phyloP scores from a whole-genome alignment of 768 basidiomycete species.

The Rhizopogon rudus region DNA sequence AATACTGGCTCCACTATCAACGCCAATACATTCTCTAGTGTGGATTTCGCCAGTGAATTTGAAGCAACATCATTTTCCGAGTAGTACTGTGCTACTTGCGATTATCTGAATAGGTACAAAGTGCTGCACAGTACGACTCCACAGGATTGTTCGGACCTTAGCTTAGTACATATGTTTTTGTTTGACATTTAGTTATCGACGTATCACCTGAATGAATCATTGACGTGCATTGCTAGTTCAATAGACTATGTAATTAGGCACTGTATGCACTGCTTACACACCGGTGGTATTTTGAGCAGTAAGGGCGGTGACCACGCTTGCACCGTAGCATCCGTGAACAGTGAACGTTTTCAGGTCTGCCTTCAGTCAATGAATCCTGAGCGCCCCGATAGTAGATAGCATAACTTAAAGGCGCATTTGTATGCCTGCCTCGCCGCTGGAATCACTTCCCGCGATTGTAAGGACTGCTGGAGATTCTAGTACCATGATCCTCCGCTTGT shows the following conservation, averaged over 20 bases:
- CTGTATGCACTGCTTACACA: slow-evolving; percentile 68
- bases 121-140: too few species aligned
- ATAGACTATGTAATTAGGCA: slow-evolving; percentile 28
- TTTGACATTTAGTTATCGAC: too few species aligned
- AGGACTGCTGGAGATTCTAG: slow-evolving; percentile 36
- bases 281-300: slow-evolving; percentile 89
- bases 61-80: too few species aligned
- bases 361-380: slow-evolving; percentile 29
- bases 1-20: too few species aligned
- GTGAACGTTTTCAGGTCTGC: slow-evolving; percentile 68
- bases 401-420: slow-evolving; percentile 44
- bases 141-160: too few species aligned
- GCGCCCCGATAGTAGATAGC: neutral
- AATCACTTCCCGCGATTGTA: slow-evolving; percentile 80
- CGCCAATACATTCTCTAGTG: too few species aligned
- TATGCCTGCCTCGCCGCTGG: slow-evolving; percentile 85
- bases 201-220: neutral
- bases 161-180: too few species aligned
- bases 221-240: too few species aligned
- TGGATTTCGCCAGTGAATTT: too few species aligned
- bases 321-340: slow-evolving; percentile 6
- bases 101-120: too few species aligned
- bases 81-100: too few species aligned
- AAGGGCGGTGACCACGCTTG: slow-evolving; percentile 78
- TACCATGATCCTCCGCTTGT: neutral